A percentile compares a stretch with the other conserved stretches of the same genome.
Conservation (phyloP, 192 early-diverging fungal species). For the Coemansia umbellata region DNA sequence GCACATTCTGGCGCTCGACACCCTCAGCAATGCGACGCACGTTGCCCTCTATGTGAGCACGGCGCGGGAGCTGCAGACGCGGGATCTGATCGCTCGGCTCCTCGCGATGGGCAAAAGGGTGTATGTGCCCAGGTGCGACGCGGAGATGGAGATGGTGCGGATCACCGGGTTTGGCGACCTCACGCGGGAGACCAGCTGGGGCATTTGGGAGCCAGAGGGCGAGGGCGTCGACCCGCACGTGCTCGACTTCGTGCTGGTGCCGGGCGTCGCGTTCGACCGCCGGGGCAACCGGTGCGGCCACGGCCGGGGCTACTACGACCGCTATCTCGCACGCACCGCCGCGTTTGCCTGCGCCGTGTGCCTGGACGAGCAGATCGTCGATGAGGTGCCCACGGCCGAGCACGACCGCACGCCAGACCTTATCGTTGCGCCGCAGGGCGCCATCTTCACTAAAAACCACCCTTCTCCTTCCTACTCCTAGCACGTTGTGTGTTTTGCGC, state of each 20-base stretch:
- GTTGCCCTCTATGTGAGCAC: constrained; percentile 45
- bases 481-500: too few relatives aligned
- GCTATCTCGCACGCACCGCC: constrained; percentile 7
- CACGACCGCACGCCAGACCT: constrained; percentile 29
- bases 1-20: background rate
- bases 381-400: constrained; percentile 14
- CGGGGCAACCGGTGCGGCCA: constrained; percentile 36
- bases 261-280: constrained; percentile 40
- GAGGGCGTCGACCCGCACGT: constrained; percentile 13
- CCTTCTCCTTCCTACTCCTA: too few relatives aligned
- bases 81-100: constrained; percentile 2
- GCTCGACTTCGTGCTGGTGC: constrained; percentile 41
- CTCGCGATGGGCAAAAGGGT: constrained; percentile 25
- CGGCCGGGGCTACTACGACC: constrained; percentile 44
- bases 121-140: constrained; percentile 28
- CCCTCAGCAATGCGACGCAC: constrained; percentile 14
- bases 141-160: constrained; percentile 32
- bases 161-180: constrained; percentile 2
- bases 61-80: constrained; percentile 34
- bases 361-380: constrained; percentile 25
- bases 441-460: constrained; percentile 7
- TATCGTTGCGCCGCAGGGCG: constrained; percentile 23
- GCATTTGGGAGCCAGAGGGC: constrained; percentile 30
- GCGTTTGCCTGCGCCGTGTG: constrained; percentile 38
- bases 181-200: constrained; percentile 11